Base-by-base conservation (phyloP, 345 rosid species). In the Conringia planisiliqua region DNA sequence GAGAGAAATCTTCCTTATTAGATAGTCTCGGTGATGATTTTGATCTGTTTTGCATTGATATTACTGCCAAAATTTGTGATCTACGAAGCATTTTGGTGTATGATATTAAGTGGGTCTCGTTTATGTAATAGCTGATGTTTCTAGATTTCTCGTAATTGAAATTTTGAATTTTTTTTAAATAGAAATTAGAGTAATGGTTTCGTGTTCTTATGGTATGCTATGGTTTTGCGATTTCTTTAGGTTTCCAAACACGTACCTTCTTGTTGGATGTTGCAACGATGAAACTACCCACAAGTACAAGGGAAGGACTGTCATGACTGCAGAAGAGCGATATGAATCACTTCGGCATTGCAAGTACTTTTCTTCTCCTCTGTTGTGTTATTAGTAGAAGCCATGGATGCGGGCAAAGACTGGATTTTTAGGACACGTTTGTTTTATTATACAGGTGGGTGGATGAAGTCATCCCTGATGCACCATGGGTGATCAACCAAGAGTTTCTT, bases 381-480 rank as follows among this genome's bases (percentile, higher is more conserved):
- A 7, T 52, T 22, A 46, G 27, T 66, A 65, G 11, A 11, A 72
- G 42, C 35, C 43, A 16, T 63, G 62, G 60, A 27, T 30, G 43
- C 57, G 66, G 35, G 35, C 1, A 40, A 5, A 2, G 51, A 39
- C 2, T 22, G 30, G 18, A 43, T 8, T 18, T 22, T 20, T n/a
- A 64, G 51, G 13, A 59, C 4, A 6, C 56, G 12, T 52, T 24
- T 47, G 44, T 30, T 27, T 73, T 36, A 46, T 57, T 44, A 24
- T 62, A 24, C 78, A 93, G 98, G 81, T 93, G 98, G 97, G 98
- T 93, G 47, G 97, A 93, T 70, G 98, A 93, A 86, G 98, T 93
- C 52, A 85, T 93, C 64, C 89, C 97, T 0, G 84, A 89, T 84
- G 97, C 97, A 1, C 98, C 98, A 4, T 93, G 98, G 98, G 98